phyloP scores from a whole-genome alignment of 108 stramenopile species.

The Hondaea fermentalgiana region DNA sequence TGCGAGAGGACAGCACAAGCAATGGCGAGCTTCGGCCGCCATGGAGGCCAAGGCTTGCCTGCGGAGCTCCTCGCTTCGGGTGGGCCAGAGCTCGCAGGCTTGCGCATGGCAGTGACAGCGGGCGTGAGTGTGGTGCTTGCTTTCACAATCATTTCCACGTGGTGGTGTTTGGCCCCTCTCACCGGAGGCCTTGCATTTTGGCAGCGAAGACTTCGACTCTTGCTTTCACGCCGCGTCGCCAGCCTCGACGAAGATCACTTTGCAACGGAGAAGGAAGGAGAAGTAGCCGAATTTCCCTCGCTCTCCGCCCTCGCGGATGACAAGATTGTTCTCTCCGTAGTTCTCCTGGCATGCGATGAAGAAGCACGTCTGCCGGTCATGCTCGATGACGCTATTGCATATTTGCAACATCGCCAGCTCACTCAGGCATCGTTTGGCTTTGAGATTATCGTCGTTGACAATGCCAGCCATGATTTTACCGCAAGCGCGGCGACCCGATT shows the following conservation, averaged over 20 bases:
- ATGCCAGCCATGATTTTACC: conserved; percentile 39
- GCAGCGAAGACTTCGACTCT: not conserved
- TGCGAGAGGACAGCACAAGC: no score
- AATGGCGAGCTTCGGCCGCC: not conserved
- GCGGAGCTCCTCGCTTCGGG: not conserved
- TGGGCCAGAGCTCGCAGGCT: not conserved
- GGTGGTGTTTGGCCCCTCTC: not conserved
- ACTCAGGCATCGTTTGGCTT: not conserved
- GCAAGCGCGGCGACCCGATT: conserved; percentile 14
- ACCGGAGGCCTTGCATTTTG: not conserved
- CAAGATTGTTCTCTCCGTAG: conserved; percentile 17
- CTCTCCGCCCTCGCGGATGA: not conserved
- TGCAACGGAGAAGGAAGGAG: not conserved
- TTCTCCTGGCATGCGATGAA: conserved; percentile 44
- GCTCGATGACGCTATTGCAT: conserved; percentile 33
- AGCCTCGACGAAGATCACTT: not conserved
- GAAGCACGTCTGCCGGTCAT: conserved; percentile 35
- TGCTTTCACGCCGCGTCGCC: not conserved
- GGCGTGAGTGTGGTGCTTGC: not conserved
- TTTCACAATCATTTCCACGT: not conserved
- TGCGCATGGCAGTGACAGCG: not conserved
- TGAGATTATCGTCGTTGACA: conserved; percentile 49
- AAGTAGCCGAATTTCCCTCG: not conserved
- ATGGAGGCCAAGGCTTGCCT: not conserved
- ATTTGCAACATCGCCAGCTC: conserved; percentile 9